Evolutionary conservation across 2,329 filamentous ascomycete species (phyloP).

Genomic region (Epichloe gansuensis): DNA sequence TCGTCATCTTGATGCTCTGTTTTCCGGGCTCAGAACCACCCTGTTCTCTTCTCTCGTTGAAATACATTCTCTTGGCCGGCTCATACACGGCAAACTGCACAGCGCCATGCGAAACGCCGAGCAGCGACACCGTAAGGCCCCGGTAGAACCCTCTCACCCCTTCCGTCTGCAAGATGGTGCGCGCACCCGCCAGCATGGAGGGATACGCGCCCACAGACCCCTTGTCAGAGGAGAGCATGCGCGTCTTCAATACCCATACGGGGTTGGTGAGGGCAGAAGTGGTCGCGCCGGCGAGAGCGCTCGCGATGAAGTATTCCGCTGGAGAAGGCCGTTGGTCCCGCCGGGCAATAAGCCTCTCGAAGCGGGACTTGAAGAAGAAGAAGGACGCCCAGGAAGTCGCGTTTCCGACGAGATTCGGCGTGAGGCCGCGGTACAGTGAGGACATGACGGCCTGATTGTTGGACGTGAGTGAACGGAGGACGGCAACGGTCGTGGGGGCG

Average conservation of each 20-base stretch:
- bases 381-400: slow-evolving; percentile 84
- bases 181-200: slow-evolving; percentile 58
- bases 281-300: slow-evolving; percentile 54
- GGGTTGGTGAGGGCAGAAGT: slow-evolving; percentile 84
- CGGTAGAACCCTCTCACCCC: slow-evolving; percentile 75
- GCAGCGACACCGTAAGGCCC: slow-evolving; percentile 66
- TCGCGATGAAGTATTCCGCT: slow-evolving; percentile 70
- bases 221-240: slow-evolving; percentile 81
- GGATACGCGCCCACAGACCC: slow-evolving; percentile 66
- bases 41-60: slow-evolving; percentile 15
- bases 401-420: slow-evolving; percentile 84
- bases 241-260: slow-evolving; percentile 95
- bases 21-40: neutral
- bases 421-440: slow-evolving; percentile 78
- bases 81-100: slow-evolving; percentile 97
- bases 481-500: slow-evolving; percentile 35
- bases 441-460: slow-evolving; percentile 41
- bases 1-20: slow-evolving; percentile 34
- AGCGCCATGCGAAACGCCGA: slow-evolving; percentile 84
- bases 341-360: slow-evolving; percentile 33
- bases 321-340: slow-evolving; percentile 24
- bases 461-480: slow-evolving; percentile 36
- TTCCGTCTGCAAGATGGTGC: slow-evolving; percentile 54
- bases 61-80: slow-evolving; percentile 43
- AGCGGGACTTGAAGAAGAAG: slow-evolving; percentile 60